Evolutionary conservation across 2,329 filamentous ascomycete genomes (phyloP), one percentile per base, ranked within the genome.

Genomic region (Penicillium hesseltinei): DNA sequence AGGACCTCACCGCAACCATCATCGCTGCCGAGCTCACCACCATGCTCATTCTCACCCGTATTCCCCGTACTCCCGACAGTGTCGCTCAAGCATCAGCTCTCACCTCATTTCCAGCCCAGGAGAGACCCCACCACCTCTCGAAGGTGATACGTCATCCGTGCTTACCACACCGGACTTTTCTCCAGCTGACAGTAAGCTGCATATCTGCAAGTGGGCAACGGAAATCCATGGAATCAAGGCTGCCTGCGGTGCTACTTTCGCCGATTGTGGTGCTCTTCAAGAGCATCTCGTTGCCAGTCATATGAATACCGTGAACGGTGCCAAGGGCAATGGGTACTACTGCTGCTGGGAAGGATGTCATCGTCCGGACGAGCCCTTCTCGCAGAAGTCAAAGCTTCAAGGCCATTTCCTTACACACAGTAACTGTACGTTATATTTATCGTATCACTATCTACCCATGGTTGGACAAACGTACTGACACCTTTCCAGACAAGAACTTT

Each of bases 351-450:
- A 75, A 57, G 74, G 74, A 7, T 78, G 75, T 19, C 71, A 74
- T 56, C 73, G 75, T 1, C 75, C 75, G 1, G 62, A 76, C 53
- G 75, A 77, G 49, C 75, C 75, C 2, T 78, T 78, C 53, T 78
- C 75, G 17, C 75, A 78, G 54, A 78, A 78, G 59, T 77, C 75
- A 3, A 78, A 78, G 54, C 67, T 78, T 9, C 75, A 78, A 51
- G 75, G 75, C 4, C 75, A 78, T 58, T 78, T 77, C 51, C 57
- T 78, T 29, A 78, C 75, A 11, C 75, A 78, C 58, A 78, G 75
- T 60, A 78, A 78, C 52, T 74, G 75, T 77, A 68, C 45, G 73
- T 17, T 23, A 45, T 25, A 25, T 15, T 3, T 31, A 11, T 29
- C n/a, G 2, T n/a, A 11, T 27, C 19, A 0, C 8, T 36, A 6